Conservation (phyloP, 2,329 filamentous ascomycete species). For the Xylaria sp. region DNA sequence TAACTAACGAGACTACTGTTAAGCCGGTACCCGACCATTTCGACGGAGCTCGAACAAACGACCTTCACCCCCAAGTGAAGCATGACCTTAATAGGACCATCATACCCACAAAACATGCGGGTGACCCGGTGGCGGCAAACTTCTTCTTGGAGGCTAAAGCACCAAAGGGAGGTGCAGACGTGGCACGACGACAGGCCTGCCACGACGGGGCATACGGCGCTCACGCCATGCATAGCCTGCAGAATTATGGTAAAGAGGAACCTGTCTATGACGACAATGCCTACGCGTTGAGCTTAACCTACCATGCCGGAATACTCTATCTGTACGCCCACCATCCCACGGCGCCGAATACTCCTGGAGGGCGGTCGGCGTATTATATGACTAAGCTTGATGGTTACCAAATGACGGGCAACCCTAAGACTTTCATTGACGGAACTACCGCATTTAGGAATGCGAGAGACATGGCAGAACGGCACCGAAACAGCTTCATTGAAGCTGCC, state of each 20-base stretch:
- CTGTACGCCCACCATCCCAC: slow-evolving; percentile 53
- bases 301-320: slow-evolving; percentile 48
- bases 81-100: slow-evolving; percentile 33
- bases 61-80: slow-evolving; percentile 14
- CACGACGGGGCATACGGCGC: slow-evolving; percentile 24
- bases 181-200: slow-evolving; percentile 12
- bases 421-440: slow-evolving; percentile 50
- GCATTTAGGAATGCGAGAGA: slow-evolving; percentile 55
- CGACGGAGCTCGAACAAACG: slow-evolving; percentile 11
- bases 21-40: slow-evolving; percentile 24
- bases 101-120: slow-evolving; percentile 35
- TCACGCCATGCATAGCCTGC: slow-evolving; percentile 17
- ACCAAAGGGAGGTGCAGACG: neutral
- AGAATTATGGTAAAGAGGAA: slow-evolving; percentile 34
- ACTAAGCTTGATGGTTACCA: slow-evolving; percentile 47
- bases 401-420: slow-evolving; percentile 46
- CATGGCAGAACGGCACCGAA: slow-evolving; percentile 51
- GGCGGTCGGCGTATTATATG: slow-evolving; percentile 55
- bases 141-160: slow-evolving; percentile 25
- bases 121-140: slow-evolving; percentile 30
- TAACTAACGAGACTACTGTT: neutral
- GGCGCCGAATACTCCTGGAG: slow-evolving; percentile 46
- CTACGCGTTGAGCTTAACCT: slow-evolving; percentile 53
- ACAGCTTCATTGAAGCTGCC: slow-evolving; percentile 49
- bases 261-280: slow-evolving; percentile 53